Percentiles rank a stretch among this genome's conserved stretches.
Conservation (phyloP, 192 early-diverging fungal genomes). For the Powellomyces hirtus region DNA sequence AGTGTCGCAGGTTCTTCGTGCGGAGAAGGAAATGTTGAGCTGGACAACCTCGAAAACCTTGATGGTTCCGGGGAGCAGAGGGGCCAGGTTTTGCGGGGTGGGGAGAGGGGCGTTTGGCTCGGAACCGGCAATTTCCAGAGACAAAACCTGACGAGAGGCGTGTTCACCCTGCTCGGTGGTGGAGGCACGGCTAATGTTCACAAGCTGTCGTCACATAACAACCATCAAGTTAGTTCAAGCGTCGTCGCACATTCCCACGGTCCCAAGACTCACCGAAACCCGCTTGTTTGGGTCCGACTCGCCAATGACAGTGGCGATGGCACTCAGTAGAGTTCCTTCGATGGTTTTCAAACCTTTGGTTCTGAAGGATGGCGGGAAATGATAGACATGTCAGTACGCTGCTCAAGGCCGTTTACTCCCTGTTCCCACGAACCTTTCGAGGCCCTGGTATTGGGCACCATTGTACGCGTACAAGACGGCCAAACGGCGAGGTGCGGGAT, state of each 20-base stretch:
- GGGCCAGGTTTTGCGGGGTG: background rate
- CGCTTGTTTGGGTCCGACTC: constrained; percentile 22
- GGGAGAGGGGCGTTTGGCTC: constrained; percentile 7
- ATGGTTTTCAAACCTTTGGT: constrained; percentile 44
- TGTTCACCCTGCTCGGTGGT: constrained; percentile 97
- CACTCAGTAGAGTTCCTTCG: constrained; percentile 37
- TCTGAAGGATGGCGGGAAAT: constrained; percentile 9
- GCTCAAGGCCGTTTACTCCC: too few species aligned
- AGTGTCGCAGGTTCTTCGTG: constrained; percentile 47
- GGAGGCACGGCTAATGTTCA: constrained; percentile 47
- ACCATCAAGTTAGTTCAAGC: background rate
- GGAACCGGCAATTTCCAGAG: constrained; percentile 80
- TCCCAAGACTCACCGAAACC: constrained; percentile 41
- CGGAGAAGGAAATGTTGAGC: constrained; percentile 38
- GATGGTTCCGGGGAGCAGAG: constrained; percentile 17
- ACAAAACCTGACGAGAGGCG: constrained; percentile 93
- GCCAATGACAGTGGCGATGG: constrained; percentile 39
- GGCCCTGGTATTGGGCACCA: constrained; percentile 38
- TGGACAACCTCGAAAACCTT: constrained; percentile 26
- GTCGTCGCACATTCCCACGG: background rate
- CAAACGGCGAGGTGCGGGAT: constrained; percentile 11
- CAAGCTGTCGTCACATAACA: constrained; percentile 27
- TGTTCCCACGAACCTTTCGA: constrained; percentile 43
- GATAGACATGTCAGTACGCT: background rate
- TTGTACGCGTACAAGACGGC: constrained; percentile 51